These are phyloP conservation scores for Echinosophora koreensis DNA, from an alignment of 306 rosid genomes.

Conservation along the genomic window DNA sequence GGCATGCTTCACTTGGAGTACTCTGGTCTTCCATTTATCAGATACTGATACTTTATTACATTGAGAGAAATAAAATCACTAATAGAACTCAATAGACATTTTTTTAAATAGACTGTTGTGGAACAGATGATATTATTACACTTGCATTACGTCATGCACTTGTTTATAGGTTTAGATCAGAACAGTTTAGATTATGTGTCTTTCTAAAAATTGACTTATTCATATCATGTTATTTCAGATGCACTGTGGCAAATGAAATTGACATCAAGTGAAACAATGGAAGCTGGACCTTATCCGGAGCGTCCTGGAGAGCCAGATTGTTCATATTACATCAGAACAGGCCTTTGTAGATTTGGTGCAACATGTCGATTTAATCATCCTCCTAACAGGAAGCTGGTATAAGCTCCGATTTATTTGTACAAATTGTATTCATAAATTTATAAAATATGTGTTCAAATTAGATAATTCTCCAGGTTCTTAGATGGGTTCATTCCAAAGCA, in stretches of 20 bases:
- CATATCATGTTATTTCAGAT: slow-evolving; percentile 62
- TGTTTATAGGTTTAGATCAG: neutral
- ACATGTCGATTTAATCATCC: slow-evolving; percentile 96
- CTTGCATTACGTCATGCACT: slow-evolving; percentile 8
- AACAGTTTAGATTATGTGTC: neutral
- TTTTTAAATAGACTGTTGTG: neutral
- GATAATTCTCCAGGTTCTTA: slow-evolving; percentile 18
- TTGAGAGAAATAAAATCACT: slow-evolving; percentile 1
- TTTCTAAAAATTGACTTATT: slow-evolving; percentile 26
- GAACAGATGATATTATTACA: slow-evolving; percentile 11
- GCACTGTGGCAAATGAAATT: slow-evolving; percentile 82
- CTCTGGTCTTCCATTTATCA: slow-evolving; percentile 11
- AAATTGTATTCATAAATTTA: slow-evolving; percentile 22
- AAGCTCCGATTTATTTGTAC: slow-evolving; percentile 41
- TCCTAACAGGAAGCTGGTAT: slow-evolving; percentile 89
- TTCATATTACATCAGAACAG: slow-evolving; percentile 92
- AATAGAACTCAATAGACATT: neutral
- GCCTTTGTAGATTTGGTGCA: slow-evolving; percentile 89
- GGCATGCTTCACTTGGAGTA: slow-evolving; percentile 16
- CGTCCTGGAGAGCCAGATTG: slow-evolving; percentile 91
- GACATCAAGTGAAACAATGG: slow-evolving; percentile 79
- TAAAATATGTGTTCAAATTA: slow-evolving; percentile 21
- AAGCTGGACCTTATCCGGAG: slow-evolving; percentile 82
- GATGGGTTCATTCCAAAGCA: slow-evolving; percentile 32
- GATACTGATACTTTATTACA: slow-evolving; percentile 2